A percentile compares a stretch with the other conserved stretches of the same genome.
Conservation (phyloP, 2,329 filamentous ascomycete genomes). For the Stemphylium lycopersici region DNA sequence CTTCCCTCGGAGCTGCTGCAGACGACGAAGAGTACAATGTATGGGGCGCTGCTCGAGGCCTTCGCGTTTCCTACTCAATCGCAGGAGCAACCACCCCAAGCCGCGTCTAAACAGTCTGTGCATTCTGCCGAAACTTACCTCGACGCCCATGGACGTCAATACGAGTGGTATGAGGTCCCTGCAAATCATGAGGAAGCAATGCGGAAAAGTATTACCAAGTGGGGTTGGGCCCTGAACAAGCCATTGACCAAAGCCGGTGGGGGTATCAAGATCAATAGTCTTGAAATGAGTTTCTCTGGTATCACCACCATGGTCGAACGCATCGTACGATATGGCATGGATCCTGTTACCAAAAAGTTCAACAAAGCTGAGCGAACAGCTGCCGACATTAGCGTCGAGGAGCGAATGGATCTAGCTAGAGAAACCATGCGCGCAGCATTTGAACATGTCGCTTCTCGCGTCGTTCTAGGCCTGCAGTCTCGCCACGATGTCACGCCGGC, state of each 20-base stretch:
- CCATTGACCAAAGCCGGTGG: slow-evolving; percentile 64
- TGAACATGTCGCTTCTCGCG: slow-evolving; percentile 80
- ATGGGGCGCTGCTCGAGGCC: slow-evolving; percentile 76
- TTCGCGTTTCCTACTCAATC: slow-evolving; percentile 71
- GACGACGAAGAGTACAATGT: slow-evolving; percentile 70
- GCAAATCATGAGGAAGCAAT: slow-evolving; percentile 64
- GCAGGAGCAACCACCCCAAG: slow-evolving; percentile 3
- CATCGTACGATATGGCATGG: slow-evolving; percentile 54
- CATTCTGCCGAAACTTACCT: slow-evolving; percentile 32
- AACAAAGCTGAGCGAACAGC: slow-evolving; percentile 40
- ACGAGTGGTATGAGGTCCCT: slow-evolving; percentile 64
- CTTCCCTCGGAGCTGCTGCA: slow-evolving; percentile 67
- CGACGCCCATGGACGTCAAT: slow-evolving; percentile 24
- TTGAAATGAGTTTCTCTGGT: slow-evolving; percentile 67
- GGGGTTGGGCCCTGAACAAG: slow-evolving; percentile 72
- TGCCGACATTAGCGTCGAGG: slow-evolving; percentile 57
- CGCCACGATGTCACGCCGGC: neutral
- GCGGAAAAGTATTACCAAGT: slow-evolving; percentile 53
- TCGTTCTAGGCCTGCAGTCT: slow-evolving; percentile 70
- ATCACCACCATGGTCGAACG: slow-evolving; percentile 70
- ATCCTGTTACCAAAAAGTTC: slow-evolving; percentile 32
- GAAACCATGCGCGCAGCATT: slow-evolving; percentile 82
- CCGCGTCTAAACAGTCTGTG: neutral
- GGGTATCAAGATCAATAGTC: slow-evolving; percentile 38
- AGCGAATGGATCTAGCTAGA: slow-evolving; percentile 72